phyloP scores from a whole-genome alignment of 2,329 filamentous ascomycete species.

The Aspergillus terreus region DNA sequence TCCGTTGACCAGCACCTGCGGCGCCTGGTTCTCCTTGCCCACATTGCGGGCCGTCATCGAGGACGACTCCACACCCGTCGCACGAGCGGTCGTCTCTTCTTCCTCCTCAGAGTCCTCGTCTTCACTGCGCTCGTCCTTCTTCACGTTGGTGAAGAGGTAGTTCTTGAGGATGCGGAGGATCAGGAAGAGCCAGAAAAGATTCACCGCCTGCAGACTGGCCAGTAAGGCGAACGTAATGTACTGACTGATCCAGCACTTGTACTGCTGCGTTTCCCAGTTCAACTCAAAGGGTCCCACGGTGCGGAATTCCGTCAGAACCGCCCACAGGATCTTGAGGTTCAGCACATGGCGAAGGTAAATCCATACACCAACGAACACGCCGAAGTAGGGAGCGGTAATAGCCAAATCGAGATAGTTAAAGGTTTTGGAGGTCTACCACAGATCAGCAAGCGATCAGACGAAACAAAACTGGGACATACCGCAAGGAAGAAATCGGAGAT shows the following conservation, averaged over 20 bases:
- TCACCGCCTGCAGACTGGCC: slow-evolving; percentile 43
- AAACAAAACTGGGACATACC: slow-evolving; percentile 44
- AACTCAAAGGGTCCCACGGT: slow-evolving; percentile 46
- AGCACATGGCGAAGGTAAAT: slow-evolving; percentile 81
- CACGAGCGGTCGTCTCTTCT: slow-evolving; percentile 18
- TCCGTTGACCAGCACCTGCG: slow-evolving; percentile 39
- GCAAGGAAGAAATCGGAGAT: slow-evolving; percentile 95
- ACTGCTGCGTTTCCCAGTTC: slow-evolving; percentile 48
- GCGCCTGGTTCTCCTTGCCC: slow-evolving; percentile 29
- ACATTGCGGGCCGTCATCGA: slow-evolving; percentile 19
- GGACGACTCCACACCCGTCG: slow-evolving; percentile 23
- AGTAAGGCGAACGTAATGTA: slow-evolving; percentile 45
- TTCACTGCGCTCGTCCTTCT: slow-evolving; percentile 44
- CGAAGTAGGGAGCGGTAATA: slow-evolving; percentile 80
- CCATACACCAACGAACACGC: slow-evolving; percentile 77
- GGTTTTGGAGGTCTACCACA: slow-evolving; percentile 72
- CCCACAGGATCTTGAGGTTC: slow-evolving; percentile 47
- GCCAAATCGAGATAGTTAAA: slow-evolving; percentile 84
- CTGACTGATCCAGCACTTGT: slow-evolving; percentile 48
- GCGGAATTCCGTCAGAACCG: slow-evolving; percentile 44
- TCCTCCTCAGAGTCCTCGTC: slow-evolving; percentile 43
- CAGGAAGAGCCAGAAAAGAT: slow-evolving; percentile 46
- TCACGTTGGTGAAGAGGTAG: slow-evolving; percentile 38
- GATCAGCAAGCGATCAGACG: not conserved
- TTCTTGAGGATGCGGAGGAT: slow-evolving; percentile 44